These are phyloP conservation scores for Hyaloscypha bicolor DNA, from an alignment of 495 filamentous ascomycete genomes.

Conservation along the genomic window DNA sequence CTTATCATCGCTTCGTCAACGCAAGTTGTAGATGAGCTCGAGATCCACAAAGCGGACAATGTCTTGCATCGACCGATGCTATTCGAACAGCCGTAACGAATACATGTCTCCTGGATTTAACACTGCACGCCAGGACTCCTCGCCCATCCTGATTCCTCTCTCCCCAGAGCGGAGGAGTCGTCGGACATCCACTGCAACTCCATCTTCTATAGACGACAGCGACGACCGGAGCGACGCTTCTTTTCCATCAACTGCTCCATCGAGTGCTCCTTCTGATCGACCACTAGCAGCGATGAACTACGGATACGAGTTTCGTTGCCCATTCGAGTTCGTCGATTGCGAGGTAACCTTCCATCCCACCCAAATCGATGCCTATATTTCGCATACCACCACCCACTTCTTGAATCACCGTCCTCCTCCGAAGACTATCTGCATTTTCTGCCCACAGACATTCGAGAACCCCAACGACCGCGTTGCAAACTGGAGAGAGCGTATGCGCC, in stretches of 20 bases:
- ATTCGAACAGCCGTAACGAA: neutral
- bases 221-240: neutral
- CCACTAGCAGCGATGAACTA: neutral
- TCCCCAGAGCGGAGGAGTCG: neutral
- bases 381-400: slow-evolving; percentile 43
- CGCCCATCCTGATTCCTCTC: neutral
- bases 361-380: slow-evolving; percentile 44
- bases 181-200: neutral
- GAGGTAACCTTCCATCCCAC: slow-evolving; percentile 34
- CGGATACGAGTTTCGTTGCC: slow-evolving; percentile 26
- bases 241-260: slow-evolving; percentile 4
- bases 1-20: neutral
- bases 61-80: neutral
- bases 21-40: neutral
- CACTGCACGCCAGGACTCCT: neutral
- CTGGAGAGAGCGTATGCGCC: slow-evolving; percentile 43
- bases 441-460: slow-evolving; percentile 26
- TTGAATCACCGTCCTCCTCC: slow-evolving; percentile 36
- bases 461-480: slow-evolving; percentile 4
- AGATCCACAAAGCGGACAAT: neutral
- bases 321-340: slow-evolving; percentile 23
- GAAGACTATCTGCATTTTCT: slow-evolving; percentile 48
- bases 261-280: neutral
- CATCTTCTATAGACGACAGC: neutral
- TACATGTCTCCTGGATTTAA: neutral